phyloP scores from a whole-genome alignment of 1,284 basidiomycete genomes.

The Leccinum pachyderme region DNA sequence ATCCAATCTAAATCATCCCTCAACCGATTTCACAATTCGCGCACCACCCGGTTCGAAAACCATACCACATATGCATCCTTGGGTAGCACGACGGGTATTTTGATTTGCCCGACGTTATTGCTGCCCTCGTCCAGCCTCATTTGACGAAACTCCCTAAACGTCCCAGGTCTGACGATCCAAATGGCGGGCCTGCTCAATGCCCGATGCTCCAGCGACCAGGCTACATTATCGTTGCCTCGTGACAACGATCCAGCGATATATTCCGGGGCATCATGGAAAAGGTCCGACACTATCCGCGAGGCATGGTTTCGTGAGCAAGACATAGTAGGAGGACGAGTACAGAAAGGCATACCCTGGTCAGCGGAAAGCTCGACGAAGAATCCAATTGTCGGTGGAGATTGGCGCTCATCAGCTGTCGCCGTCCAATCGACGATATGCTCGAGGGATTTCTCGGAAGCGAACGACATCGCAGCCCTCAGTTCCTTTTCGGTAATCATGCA shows the following conservation, averaged over 20 bases:
- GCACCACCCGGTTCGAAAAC: not conserved
- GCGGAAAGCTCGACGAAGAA: slow-evolving; percentile 21
- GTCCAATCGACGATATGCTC: slow-evolving; percentile 22
- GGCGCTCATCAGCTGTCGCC: slow-evolving; percentile 12
- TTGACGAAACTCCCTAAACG: slow-evolving; percentile 22
- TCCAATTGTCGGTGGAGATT: slow-evolving; percentile 12
- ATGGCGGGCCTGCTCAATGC: slow-evolving; percentile 12
- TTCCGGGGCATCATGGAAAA: not conserved
- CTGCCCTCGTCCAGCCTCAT: slow-evolving; percentile 18
- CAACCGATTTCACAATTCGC: not conserved
- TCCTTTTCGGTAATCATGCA: slow-evolving; percentile 16
- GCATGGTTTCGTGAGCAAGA: not conserved
- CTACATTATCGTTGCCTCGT: slow-evolving; percentile 5
- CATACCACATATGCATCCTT: not conserved
- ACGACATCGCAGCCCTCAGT: slow-evolving; percentile 11
- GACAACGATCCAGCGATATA: slow-evolving; percentile 7
- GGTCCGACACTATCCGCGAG: not conserved
- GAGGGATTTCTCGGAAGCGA: not conserved
- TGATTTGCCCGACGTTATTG: slow-evolving; percentile 5
- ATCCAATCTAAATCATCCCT: not conserved
- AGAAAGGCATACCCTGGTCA: slow-evolving; percentile 3
- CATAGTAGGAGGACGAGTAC: not conserved
- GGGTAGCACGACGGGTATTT: not conserved
- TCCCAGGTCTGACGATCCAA: slow-evolving; percentile 14
- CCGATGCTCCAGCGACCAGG: not conserved